Evolutionary conservation across 225 moss, liverwort and hornwort genomes (phyloP).

Genomic region (Pleurozium schreberi): DNA sequence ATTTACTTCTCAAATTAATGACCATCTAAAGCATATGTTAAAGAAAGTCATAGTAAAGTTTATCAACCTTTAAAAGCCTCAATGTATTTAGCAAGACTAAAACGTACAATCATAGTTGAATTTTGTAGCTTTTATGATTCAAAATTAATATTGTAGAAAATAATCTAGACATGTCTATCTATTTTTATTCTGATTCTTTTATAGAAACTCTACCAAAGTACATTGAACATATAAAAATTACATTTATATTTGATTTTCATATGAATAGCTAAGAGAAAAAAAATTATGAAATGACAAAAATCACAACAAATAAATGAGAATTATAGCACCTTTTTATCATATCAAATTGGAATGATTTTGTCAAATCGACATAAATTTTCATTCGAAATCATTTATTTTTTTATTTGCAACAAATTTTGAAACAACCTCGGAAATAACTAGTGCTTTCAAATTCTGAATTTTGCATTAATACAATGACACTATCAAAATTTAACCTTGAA

Average conservation of each 20-base stretch:
- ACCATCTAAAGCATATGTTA: background rate
- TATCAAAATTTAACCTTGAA: background rate
- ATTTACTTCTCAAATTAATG: background rate
- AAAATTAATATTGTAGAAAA: background rate
- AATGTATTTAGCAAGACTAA: background rate
- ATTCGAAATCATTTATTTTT: background rate
- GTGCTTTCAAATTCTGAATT: background rate
- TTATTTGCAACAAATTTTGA: background rate
- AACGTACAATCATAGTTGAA: background rate
- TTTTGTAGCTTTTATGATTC: background rate
- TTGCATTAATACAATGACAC: background rate
- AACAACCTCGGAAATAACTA: no score
- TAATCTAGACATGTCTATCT: background rate
- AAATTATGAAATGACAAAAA: background rate
- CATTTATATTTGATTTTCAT: background rate
- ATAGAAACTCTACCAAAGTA: background rate
- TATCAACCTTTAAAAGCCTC: background rate
- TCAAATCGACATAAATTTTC: background rate
- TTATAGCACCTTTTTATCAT: background rate
- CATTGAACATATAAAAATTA: background rate
- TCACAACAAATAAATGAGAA: background rate
- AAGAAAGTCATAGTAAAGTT: background rate
- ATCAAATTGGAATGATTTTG: background rate
- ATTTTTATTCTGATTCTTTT: background rate
- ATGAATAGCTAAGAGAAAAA: background rate